These are phyloP conservation scores for Monilinia laxa DNA, from an alignment of 2,329 filamentous ascomycete genomes.

Conservation along the genomic window DNA sequence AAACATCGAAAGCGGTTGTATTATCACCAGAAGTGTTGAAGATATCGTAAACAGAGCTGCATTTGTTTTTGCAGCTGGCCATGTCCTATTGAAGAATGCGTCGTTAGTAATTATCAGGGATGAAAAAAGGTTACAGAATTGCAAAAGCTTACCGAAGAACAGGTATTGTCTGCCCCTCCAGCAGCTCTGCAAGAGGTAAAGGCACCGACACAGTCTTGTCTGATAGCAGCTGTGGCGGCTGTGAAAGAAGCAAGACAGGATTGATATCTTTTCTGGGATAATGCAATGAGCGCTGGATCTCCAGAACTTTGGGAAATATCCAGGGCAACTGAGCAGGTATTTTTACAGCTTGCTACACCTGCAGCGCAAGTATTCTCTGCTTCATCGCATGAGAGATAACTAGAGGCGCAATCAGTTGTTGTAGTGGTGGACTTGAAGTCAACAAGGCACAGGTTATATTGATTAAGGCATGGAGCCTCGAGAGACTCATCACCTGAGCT, in stretches of 20 bases:
- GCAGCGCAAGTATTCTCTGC: slow-evolving; percentile 23
- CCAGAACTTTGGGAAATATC: slow-evolving; percentile 25
- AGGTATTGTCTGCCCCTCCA: slow-evolving; percentile 6
- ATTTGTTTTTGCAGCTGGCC: slow-evolving; percentile 26
- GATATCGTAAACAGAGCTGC: slow-evolving; percentile 26
- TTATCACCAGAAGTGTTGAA: slow-evolving; percentile 21
- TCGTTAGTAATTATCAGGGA: not conserved
- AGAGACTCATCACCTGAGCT: slow-evolving; percentile 22
- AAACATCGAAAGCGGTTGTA: slow-evolving; percentile 9
- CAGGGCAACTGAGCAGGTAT: slow-evolving; percentile 25
- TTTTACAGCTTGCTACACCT: slow-evolving; percentile 23
- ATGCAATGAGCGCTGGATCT: slow-evolving; percentile 14
- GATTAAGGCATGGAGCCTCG: slow-evolving; percentile 18
- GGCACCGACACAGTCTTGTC: slow-evolving; percentile 7
- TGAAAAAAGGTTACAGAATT: not conserved
- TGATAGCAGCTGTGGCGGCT: slow-evolving; percentile 20
- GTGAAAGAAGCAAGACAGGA: slow-evolving; percentile 22
- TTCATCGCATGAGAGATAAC: not conserved
- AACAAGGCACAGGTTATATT: slow-evolving; percentile 23
- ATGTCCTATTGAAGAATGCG: not conserved
- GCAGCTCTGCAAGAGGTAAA: slow-evolving; percentile 1
- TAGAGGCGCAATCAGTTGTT: not conserved
- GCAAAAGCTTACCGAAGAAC: not conserved
- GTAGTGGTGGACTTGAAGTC: not conserved
- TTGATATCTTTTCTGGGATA: slow-evolving; percentile 23